A percentile compares a stretch with the other conserved stretches of the same genome.
These are phyloP conservation scores for Jackrogersella multiformis DNA, from an alignment of 495 filamentous ascomycete species.

Conservation along the genomic window DNA sequence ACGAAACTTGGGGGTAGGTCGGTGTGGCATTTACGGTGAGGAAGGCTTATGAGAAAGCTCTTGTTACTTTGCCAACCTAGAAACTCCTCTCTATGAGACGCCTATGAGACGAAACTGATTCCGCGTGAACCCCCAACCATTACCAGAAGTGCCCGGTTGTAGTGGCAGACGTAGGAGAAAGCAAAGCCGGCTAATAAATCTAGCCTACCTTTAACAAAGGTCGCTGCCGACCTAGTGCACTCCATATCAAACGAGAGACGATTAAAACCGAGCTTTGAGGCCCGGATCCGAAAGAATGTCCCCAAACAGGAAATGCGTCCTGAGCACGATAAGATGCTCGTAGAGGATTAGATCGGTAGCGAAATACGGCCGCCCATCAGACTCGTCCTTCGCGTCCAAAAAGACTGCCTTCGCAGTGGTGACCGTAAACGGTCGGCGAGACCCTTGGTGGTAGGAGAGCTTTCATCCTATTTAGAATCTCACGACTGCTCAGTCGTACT, in stretches of 20 bases:
- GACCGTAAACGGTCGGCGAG: constrained; percentile 12
- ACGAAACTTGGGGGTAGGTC: constrained; percentile 22
- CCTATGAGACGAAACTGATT: constrained; percentile 40
- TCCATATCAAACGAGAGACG: constrained; percentile 38
- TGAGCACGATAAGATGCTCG: constrained; percentile 7
- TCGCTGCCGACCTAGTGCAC: constrained; percentile 23
- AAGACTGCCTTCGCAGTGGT: constrained; percentile 19
- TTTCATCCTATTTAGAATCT: constrained; percentile 4
- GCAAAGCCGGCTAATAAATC: constrained; percentile 32
- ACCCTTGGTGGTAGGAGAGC: neutral
- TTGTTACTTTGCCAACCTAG: constrained; percentile 41
- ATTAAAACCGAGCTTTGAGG: constrained; percentile 24
- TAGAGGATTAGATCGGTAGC: constrained; percentile 13
- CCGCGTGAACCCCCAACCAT: constrained; percentile 31
- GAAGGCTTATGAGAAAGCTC: constrained; percentile 36
- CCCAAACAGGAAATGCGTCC: constrained; percentile 34
- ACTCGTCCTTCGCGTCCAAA: constrained; percentile 21
- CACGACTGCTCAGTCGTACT: constrained; percentile 71
- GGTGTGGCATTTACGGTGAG: constrained; percentile 29
- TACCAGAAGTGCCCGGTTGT: constrained; percentile 28
- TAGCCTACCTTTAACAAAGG: constrained; percentile 37
- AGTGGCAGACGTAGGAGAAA: constrained; percentile 21
- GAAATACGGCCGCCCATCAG: constrained; percentile 20
- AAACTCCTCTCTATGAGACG: constrained; percentile 42
- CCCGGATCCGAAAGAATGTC: constrained; percentile 30